A percentile compares a stretch with the other conserved stretches of the same genome.
These are phyloP conservation scores for Fistulifera pelliculosa DNA, from an alignment of 108 stramenopile species.

Conservation along the genomic window DNA sequence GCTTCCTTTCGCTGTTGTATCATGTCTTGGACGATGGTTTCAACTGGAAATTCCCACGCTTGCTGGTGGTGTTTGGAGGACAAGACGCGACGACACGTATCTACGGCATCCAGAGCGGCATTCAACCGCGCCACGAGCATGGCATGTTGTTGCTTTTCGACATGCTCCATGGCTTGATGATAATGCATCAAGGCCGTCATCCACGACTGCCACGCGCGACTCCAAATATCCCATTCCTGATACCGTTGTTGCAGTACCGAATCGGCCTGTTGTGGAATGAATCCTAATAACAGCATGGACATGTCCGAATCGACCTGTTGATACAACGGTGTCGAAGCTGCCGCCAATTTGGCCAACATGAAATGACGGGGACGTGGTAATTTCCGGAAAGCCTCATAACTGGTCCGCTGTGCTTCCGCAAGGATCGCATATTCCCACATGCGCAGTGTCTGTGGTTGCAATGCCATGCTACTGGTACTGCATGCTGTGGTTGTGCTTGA, in stretches of 20 bases:
- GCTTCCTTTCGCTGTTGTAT: background rate
- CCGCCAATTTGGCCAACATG: constrained; percentile 34
- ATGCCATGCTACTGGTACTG: background rate
- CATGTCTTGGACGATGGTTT: constrained; percentile 6
- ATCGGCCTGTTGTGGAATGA: background rate
- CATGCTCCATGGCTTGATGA: constrained; percentile 24
- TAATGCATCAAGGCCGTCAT: constrained; percentile 29
- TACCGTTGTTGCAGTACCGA: background rate
- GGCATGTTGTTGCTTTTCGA: constrained; percentile 13
- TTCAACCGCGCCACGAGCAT: background rate
- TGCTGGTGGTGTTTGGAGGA: constrained; percentile 5
- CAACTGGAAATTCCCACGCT: background rate
- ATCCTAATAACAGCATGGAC: background rate
- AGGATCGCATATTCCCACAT: constrained; percentile 32
- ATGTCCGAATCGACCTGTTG: constrained; percentile 5
- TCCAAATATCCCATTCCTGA: constrained; percentile 15
- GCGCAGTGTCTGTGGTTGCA: constrained; percentile 8
- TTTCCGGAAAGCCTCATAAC: constrained; percentile 26
- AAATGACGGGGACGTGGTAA: constrained; percentile 21
- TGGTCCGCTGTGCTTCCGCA: constrained; percentile 33
- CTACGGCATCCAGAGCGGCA: background rate
- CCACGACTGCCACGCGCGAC: constrained; percentile 24
- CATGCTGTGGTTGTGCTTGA: constrained; percentile 3
- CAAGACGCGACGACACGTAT: background rate
- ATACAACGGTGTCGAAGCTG: constrained; percentile 28